Base-by-base conservation (phyloP, 2,329 filamentous ascomycete genomes). In the Nemania sp. region DNA sequence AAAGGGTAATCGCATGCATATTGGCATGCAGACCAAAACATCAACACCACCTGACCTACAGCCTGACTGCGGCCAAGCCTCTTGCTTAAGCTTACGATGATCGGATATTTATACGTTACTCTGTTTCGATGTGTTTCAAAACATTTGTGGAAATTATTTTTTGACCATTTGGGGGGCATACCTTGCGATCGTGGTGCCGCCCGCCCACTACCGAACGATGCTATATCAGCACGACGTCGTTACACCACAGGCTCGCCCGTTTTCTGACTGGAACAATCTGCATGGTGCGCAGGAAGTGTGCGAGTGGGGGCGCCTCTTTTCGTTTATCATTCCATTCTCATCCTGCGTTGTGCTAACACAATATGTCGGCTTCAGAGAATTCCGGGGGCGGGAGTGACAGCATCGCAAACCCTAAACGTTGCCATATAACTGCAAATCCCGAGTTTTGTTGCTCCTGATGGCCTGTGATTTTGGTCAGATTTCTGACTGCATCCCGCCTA, bases 1-100 rank as follows among this genome's bases (percentile, higher is more conserved):
- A 59, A 55, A 13, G 17, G 46, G 51, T n/a, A 50, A 35, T 50
- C 20, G 37, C n/a, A n/a, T n/a, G n/a, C n/a, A n/a, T n/a, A n/a
- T n/a, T n/a, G 13, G 10, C 10, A 49, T 37, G 32, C 6, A 37
- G 12, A 50, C 47, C 25, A n/a, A 13, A 25, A 40, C 9, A 45
- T 18, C 42, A 45, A 5, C 42, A 45, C 39, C 13, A 37, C 34
- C 13, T 10, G 13, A 15, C 10, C 34, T 15, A 15, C 37, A 15
- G 37, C 37, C 37, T 40, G 37, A 6, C 37, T 40, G 25, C 17
- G 12, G 20, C 11, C 25, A 29, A 29, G 25, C 25, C 25, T 29
- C 25, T 29, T 29, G 3, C 25, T 7, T 7, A 29, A 29, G 25
- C 25, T 29, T 29, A 29, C 25, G 25, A 29, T 29, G 25, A 3